These are phyloP conservation scores for Candida caryicola DNA, from an alignment of 805 yeast species.

Conservation along the genomic window DNA sequence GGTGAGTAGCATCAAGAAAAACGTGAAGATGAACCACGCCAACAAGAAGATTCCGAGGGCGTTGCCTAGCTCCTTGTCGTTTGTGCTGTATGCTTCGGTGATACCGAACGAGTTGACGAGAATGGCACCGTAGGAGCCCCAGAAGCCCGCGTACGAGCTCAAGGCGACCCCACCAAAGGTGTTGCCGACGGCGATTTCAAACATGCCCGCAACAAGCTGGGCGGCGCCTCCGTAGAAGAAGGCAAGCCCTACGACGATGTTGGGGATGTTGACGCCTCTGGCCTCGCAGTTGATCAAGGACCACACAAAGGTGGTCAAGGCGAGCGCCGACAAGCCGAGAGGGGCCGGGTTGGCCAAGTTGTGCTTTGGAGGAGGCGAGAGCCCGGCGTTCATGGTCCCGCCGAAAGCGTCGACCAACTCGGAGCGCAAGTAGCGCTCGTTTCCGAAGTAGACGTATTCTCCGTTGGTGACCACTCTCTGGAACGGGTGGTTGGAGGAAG, in stretches of 20 bases:
- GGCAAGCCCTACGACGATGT: constrained; percentile 63
- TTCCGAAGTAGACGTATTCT: constrained; percentile 68
- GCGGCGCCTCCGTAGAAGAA: constrained; percentile 72
- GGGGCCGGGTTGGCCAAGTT: constrained; percentile 70
- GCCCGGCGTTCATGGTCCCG: constrained; percentile 75
- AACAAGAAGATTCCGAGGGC: constrained; percentile 39
- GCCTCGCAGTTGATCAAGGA: constrained; percentile 63
- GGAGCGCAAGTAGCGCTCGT: constrained; percentile 59
- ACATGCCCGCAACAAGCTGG: constrained; percentile 70
- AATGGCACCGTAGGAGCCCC: constrained; percentile 74
- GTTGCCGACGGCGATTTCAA: constrained; percentile 73
- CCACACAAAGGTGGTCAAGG: constrained; percentile 63
- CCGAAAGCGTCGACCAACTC: constrained; percentile 72
- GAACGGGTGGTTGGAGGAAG: constrained; percentile 13
- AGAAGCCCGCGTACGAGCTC: constrained; percentile 66
- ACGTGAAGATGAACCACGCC: constrained; percentile 46
- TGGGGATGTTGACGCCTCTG: constrained; percentile 60
- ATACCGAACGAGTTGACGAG: constrained; percentile 38
- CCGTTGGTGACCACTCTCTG: constrained; percentile 46
- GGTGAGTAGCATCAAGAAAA: constrained; percentile 40
- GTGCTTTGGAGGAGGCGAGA: constrained; percentile 41
- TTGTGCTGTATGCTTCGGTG: constrained; percentile 30
- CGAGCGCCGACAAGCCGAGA: constrained; percentile 68
- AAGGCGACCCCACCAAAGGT: constrained; percentile 71
- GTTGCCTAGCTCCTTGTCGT: constrained; percentile 23